Evolutionary conservation across 2,329 filamentous ascomycete species (phyloP).

Genomic region (Cladosporium sp.): DNA sequence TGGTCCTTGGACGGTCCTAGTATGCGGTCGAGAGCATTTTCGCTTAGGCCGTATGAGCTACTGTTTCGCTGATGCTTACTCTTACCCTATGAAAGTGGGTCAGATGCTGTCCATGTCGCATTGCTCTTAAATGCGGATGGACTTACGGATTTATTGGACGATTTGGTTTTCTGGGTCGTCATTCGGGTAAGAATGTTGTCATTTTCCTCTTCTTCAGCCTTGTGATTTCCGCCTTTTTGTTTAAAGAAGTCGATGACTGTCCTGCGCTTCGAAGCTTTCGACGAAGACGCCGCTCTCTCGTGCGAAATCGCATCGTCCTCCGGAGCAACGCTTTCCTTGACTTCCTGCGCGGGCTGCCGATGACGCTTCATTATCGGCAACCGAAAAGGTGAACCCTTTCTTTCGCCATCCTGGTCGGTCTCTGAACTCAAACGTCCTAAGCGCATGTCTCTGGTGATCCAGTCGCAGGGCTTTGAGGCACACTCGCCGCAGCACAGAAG

Average conservation of each 20-base stretch:
- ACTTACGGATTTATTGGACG: neutral
- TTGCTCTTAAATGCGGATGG: neutral
- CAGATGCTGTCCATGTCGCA: neutral
- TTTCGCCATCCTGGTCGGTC: neutral
- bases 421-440: slow-evolving; percentile 3
- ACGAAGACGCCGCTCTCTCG: neutral
- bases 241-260: slow-evolving; percentile 8
- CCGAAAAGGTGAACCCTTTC: neutral
- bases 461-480: neutral
- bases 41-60: slow-evolving; percentile 12
- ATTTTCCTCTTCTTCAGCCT: neutral
- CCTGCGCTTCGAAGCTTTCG: slow-evolving; percentile 7
- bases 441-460: neutral
- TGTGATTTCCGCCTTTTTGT: neutral
- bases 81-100: neutral
- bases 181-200: slow-evolving; percentile 4
- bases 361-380: slow-evolving; percentile 5
- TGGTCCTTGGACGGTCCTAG: slow-evolving; percentile 19
- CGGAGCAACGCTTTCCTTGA: neutral
- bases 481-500: neutral
- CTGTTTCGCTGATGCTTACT: slow-evolving; percentile 4
- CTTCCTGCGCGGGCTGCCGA: slow-evolving; percentile 5
- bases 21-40: slow-evolving; percentile 19
- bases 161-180: neutral
- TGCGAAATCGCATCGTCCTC: neutral